Evolutionary conservation across 1,139 yeast genomes (phyloP), one percentile per base, ranked within the genome.

Genomic region (Meyerozyma carpophila): DNA sequence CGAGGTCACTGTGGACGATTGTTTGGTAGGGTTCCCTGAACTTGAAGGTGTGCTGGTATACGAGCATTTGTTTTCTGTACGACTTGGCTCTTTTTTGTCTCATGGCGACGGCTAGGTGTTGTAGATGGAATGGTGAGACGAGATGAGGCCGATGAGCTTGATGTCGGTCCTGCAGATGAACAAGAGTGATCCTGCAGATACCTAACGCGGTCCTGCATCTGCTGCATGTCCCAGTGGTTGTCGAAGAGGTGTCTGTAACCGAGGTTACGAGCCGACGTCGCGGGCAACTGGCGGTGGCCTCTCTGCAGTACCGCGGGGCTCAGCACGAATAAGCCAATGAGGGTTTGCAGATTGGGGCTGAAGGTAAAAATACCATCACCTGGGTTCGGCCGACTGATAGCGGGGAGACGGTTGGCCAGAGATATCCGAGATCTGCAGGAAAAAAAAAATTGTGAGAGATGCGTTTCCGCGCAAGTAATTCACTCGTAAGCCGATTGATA

Each of bases 71-170:
- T 70, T 91, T 93, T 62, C 91, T 83, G 66, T 94, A 93, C 2
- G 95, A 77, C 64, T 93, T 93, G 43, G 97, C 96, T 63, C 98
- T 77, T 65, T 91, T 91, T 65, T 91, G 96, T 74, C 95, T 89
- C 98, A 93, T 93, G 45, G 45, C 64, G 45, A 41, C n/a, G 34
- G 36, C 26, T 18, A 26, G 31, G 32, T 25, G 44, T 18, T 11
- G 26, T 4, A 3, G 26, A 11, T n/a, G n/a, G n/a, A n/a, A n/a
- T n/a, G 26, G 21, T 21, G 25, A 9, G 18, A n/a, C n/a, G n/a
- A 16, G n/a, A 18, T 11, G 26, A 4, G 13, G 13, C 6, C 9
- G 26, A 34, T 18, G 26, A 34, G 16, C 37, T 9, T 34, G 26
- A 5, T 21, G 1, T 2, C 5, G 20, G 32, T 28, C 14, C 32